Base-by-base conservation (phyloP, 2,329 filamentous ascomycete genomes). In the Pseudocercospora eumusae region DNA sequence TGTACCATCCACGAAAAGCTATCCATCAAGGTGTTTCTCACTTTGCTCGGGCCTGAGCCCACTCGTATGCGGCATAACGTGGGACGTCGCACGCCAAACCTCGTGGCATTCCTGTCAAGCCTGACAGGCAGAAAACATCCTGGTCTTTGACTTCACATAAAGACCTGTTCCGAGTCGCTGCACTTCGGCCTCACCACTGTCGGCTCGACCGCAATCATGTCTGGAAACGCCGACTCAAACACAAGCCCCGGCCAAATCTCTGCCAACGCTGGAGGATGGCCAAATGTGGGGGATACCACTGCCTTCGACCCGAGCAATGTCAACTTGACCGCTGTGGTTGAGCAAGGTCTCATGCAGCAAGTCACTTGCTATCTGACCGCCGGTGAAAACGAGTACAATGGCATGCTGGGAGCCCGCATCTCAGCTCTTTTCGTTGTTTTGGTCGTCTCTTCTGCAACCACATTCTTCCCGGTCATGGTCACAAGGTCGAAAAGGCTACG, bases 381-480 rank as follows among this genome's bases (percentile, higher is more conserved):
- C 5, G 64, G 61, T 10, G 50, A 56, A 13, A 86, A 85, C 66
- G 80, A 85, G 20, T 86, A 86, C 67, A 76, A 85, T 66, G 84
- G 84, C 21, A 76, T 73, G 3, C 64, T 81, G 0, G 79, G 79
- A 8, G 75, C 75, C 0, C 77, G 78, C 2, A 74, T 79, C 68
- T 81, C 70, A 23, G 70, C 80, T 21, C 68, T 81, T 57, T 81
- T 81, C 64, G 79, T 81, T 40, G 79, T 79, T 47, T 60, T 79
- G n/a, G 50, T 80, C 62, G 68, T 77, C 18, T 81, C 79, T 2
- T 74, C 76, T 0, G 66, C 69, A 3, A 72, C 73, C 4, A 81
- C 79, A 3, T 74, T 80, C 68, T 81, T 82, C 69, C 80, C 80
- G 0, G 78, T 82, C n/a, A 27, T 80, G 7, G 80, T 79, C 1